A percentile compares a stretch with the other conserved stretches of the same genome.
Evolutionary conservation across 495 filamentous ascomycete genomes (phyloP).

Genomic region (Penicillium cataractarum): DNA sequence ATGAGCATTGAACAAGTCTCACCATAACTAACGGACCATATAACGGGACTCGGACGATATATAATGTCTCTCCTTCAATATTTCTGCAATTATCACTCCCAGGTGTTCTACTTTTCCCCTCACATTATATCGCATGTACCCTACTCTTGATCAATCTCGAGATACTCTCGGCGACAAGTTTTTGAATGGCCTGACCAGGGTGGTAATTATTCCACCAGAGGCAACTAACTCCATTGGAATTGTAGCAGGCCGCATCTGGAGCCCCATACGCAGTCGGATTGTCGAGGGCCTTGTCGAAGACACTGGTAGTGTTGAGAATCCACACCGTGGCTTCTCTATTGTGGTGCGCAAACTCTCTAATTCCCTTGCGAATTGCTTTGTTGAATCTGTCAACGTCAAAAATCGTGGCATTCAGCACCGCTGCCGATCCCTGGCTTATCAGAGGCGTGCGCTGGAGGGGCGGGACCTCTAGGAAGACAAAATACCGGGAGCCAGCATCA

Average conservation of each 20-base stretch:
- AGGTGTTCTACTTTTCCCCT: no score
- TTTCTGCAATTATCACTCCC: no score
- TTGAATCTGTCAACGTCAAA: not conserved
- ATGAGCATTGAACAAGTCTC: no score
- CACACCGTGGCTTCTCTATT: not conserved
- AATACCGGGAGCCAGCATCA: not conserved
- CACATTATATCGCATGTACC: not conserved
- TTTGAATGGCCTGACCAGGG: constrained; percentile 3
- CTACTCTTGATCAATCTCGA: not conserved
- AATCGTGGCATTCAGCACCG: not conserved
- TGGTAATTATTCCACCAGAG: constrained; percentile 1
- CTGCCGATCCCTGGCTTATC: not conserved
- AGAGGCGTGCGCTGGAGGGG: not conserved
- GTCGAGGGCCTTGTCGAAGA: not conserved
- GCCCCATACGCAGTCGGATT: not conserved
- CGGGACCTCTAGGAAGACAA: not conserved
- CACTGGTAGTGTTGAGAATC: not conserved
- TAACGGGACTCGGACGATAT: no score
- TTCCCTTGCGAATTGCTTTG: not conserved
- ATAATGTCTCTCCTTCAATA: no score
- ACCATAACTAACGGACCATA: no score
- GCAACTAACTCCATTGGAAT: not conserved
- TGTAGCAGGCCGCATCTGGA: not conserved
- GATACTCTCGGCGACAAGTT: not conserved
- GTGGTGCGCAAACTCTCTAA: not conserved